Percentiles rank a stretch among this genome's conserved stretches.
phyloP scores from a whole-genome alignment of 177 flowering plant genomes.

The Vitis hybrid region DNA sequence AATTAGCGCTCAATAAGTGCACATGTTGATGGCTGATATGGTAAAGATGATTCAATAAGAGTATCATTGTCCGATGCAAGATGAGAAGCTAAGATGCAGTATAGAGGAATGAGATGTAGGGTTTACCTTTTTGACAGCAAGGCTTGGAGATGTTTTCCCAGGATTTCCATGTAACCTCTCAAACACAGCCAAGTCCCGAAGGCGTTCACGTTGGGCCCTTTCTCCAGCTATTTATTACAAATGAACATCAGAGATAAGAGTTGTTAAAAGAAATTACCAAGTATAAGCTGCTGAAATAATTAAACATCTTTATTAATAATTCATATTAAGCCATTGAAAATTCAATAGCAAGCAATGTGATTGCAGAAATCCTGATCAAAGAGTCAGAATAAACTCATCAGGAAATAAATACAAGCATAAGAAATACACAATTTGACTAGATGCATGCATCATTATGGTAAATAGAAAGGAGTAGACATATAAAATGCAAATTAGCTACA shows the following conservation, averaged over 20 bases:
- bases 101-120: neutral
- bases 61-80: neutral
- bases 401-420: too few species aligned
- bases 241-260: neutral
- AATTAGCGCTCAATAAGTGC: too few species aligned
- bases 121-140: slow-evolving; percentile 65
- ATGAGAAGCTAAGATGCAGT: neutral
- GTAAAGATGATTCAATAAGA: too few species aligned
- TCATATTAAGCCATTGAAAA: neutral
- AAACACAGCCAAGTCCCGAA: slow-evolving; percentile 52
- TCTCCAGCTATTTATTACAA: slow-evolving; percentile 34
- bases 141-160: slow-evolving; percentile 39
- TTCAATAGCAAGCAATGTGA: too few species aligned
- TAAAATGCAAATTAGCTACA: too few species aligned
- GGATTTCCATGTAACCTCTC: slow-evolving; percentile 61
- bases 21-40: too few species aligned
- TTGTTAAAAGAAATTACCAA: neutral
- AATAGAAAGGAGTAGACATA: too few species aligned
- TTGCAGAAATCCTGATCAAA: too few species aligned
- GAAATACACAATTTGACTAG: too few species aligned
- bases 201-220: slow-evolving; percentile 52
- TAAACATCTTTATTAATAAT: neutral
- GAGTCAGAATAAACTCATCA: too few species aligned
- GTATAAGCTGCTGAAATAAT: neutral
- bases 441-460: too few species aligned